Conservation (phyloP, 2,329 filamentous ascomycete genomes). For the Fusarium subtropicale region DNA sequence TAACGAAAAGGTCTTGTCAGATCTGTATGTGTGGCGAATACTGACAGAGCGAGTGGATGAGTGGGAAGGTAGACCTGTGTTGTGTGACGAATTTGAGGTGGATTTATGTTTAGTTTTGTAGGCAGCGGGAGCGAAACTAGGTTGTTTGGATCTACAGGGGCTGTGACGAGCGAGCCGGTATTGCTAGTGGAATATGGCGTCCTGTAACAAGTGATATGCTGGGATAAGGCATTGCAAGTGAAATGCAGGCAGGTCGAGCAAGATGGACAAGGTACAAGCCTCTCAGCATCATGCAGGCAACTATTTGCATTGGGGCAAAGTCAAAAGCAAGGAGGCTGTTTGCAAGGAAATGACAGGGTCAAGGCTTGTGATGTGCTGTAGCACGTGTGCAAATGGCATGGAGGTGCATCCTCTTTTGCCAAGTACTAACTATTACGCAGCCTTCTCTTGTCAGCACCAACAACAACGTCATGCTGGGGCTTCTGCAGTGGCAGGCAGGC, state of each 20-base stretch:
- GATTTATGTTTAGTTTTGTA: slow-evolving; percentile 36
- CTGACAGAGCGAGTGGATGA: background rate
- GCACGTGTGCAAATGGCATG: background rate
- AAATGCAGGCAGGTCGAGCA: background rate
- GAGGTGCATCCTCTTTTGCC: slow-evolving; percentile 3
- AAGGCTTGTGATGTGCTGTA: background rate
- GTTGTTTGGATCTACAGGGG: slow-evolving; percentile 30
- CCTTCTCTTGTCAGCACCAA: slow-evolving; percentile 14
- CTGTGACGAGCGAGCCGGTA: slow-evolving; percentile 26
- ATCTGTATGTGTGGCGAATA: background rate
- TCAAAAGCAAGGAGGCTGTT: background rate
- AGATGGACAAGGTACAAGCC: background rate
- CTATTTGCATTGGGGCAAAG: slow-evolving; percentile 2
- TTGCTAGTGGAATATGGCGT: slow-evolving; percentile 17
- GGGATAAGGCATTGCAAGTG: slow-evolving; percentile 20
- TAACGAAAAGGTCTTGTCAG: slow-evolving; percentile 4
- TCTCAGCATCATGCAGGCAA: background rate
- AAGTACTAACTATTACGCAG: background rate
- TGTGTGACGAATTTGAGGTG: background rate
- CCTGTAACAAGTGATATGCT: slow-evolving; percentile 21
- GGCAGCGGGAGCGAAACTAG: background rate
- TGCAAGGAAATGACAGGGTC: slow-evolving; percentile 3
- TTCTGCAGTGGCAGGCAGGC: background rate
- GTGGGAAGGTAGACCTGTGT: background rate
- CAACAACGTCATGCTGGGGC: slow-evolving; percentile 4